These are phyloP conservation scores for Solanum chacoense DNA, from an alignment of 305 asterid genomes.

Conservation along the genomic window DNA sequence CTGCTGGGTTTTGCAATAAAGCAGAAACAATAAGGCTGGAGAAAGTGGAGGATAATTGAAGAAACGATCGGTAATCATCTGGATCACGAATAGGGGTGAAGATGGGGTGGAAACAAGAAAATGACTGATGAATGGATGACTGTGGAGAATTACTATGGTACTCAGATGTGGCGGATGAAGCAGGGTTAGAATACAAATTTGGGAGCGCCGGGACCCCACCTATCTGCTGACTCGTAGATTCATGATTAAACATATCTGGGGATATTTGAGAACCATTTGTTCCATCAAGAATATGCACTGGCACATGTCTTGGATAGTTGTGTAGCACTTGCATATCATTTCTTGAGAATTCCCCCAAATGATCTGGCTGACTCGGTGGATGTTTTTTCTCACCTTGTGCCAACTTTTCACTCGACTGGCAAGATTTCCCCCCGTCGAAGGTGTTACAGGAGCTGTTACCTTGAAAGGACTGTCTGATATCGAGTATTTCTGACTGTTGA, in stretches of 20 bases:
- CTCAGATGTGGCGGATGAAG: conserved; percentile 45
- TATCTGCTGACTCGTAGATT: conserved; percentile 29
- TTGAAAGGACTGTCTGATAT: conserved; percentile 27
- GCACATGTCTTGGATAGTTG: conserved; percentile 64
- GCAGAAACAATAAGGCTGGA: conserved; percentile 71
- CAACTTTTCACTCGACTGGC: conserved; percentile 25
- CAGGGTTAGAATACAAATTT: conserved; percentile 30
- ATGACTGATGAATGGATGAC: conserved; percentile 45
- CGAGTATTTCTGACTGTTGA: conserved; percentile 25
- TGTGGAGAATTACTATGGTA: conserved; percentile 36
- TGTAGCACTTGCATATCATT: conserved; percentile 36
- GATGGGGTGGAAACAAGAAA: conserved; percentile 53
- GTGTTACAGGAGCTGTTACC: conserved; percentile 25
- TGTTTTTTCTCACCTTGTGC: conserved; percentile 16
- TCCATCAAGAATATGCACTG: conserved; percentile 85
- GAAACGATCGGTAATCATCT: conserved; percentile 53
- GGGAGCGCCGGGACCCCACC: conserved; percentile 37
- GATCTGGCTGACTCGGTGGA: conserved; percentile 31
- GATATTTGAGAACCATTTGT: conserved; percentile 25
- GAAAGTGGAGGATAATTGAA: conserved; percentile 56
- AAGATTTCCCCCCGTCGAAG: conserved; percentile 22
- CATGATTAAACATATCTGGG: conserved; percentile 26
- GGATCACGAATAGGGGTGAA: conserved; percentile 46
- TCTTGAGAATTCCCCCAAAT: conserved; percentile 19
- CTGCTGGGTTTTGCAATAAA: conserved; percentile 75